Evolutionary conservation across 78 protist genomes (phyloP).

Genomic region (Dictyostelium brefeldianum): DNA sequence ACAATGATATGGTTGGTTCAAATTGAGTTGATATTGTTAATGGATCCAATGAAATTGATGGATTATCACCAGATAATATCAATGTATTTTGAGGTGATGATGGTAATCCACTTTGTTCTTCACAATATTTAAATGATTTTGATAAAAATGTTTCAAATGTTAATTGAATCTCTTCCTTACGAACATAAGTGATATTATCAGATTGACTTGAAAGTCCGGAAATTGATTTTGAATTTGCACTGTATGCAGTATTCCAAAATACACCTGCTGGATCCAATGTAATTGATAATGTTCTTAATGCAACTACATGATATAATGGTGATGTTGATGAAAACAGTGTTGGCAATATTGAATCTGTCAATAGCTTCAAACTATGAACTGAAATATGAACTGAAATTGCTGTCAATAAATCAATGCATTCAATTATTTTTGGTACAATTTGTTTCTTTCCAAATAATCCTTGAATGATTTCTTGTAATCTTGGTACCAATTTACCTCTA

Average conservation of each 20-base stretch:
- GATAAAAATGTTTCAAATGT: constrained; percentile 63
- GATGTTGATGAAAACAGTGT: constrained; percentile 12
- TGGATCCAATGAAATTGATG: constrained; percentile 38
- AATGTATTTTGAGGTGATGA: background rate
- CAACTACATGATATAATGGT: constrained; percentile 47
- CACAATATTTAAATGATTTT: constrained; percentile 56
- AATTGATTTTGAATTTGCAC: constrained; percentile 29
- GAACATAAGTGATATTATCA: constrained; percentile 31
- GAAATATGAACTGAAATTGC: constrained; percentile 67
- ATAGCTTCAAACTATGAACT: constrained; percentile 56
- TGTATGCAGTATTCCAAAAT: constrained; percentile 54
- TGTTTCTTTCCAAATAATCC: constrained; percentile 67
- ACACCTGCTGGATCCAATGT: constrained; percentile 65
- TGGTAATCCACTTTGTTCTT: constrained; percentile 54
- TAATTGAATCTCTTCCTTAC: constrained; percentile 63
- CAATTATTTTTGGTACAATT: constrained; percentile 29
- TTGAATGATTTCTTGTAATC: constrained; percentile 61
- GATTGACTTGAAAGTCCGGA: constrained; percentile 2
- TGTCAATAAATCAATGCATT: constrained; percentile 48
- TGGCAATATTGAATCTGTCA: constrained; percentile 56
- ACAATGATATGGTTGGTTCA: constrained; percentile 75
- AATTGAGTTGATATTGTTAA: constrained; percentile 51
- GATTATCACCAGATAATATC: constrained; percentile 19
- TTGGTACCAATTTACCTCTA: constrained; percentile 68
- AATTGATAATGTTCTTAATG: constrained; percentile 53